Percentiles rank a stretch among this genome's conserved stretches.
Evolutionary conservation across 768 basidiomycete species (phyloP).

Genomic region (Serpula lacrymans): DNA sequence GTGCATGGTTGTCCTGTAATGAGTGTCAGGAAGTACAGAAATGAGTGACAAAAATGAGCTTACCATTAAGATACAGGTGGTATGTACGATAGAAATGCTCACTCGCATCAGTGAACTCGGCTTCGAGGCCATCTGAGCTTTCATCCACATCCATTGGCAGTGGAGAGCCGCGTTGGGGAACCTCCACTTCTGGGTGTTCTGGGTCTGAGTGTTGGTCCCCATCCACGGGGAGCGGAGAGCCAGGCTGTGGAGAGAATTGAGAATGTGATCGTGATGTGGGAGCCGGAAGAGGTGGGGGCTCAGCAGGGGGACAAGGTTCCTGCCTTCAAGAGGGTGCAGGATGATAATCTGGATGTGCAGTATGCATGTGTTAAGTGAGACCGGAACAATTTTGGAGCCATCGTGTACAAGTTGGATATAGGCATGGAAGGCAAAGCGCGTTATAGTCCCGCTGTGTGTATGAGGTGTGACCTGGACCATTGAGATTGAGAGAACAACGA

Average conservation of each 20-base stretch:
- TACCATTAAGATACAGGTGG: constrained; percentile 1
- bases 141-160: not conserved
- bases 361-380: constrained; percentile 1
- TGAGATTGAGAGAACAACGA: not conserved
- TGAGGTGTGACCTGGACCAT: not conserved
- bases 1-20: not conserved
- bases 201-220: too few relatives aligned
- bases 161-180: too few relatives aligned
- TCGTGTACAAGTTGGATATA: not conserved
- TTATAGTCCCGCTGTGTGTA: not conserved
- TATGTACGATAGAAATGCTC: not conserved
- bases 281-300: not conserved
- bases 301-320: not conserved
- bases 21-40: not conserved
- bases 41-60: not conserved
- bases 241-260: not conserved
- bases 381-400: constrained; percentile 3
- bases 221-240: not conserved
- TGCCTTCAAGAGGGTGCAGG: not conserved
- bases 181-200: too few relatives aligned
- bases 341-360: not conserved
- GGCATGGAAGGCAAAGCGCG: not conserved
- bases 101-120: not conserved
- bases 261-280: not conserved
- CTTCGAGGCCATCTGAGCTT: not conserved